phyloP scores from a whole-genome alignment of 495 filamentous ascomycete genomes.

The Recurvomyces mirabilis region DNA sequence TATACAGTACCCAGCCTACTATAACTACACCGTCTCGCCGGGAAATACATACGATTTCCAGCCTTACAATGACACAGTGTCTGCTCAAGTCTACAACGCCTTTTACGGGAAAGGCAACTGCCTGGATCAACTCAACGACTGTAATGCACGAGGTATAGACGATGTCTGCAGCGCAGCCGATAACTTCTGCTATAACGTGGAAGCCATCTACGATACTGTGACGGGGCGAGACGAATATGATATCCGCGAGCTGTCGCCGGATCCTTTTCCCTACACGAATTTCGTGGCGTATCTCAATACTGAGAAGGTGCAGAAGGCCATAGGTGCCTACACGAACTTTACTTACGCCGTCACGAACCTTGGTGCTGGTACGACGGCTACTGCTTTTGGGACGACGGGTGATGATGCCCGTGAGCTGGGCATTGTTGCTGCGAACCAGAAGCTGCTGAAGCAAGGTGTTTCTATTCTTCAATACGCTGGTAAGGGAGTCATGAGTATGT shows the following conservation, averaged over 20 bases:
- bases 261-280: conserved; percentile 18
- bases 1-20: conserved; percentile 51
- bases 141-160: conserved; percentile 35
- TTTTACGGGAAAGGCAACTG: conserved; percentile 52
- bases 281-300: conserved; percentile 15
- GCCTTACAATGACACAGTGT: conserved; percentile 23
- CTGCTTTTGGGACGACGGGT: not conserved
- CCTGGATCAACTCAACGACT: conserved; percentile 43
- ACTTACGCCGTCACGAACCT: conserved; percentile 8
- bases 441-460: conserved; percentile 40
- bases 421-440: conserved; percentile 37
- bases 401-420: not conserved
- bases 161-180: conserved; percentile 40
- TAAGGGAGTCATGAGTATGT: no score
- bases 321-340: conserved; percentile 28
- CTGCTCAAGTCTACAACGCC: conserved; percentile 43
- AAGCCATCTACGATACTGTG: conserved; percentile 41
- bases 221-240: conserved; percentile 49
- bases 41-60: conserved; percentile 50
- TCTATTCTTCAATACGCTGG: not conserved
- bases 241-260: conserved; percentile 43
- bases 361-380: not conserved
- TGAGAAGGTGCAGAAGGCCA: conserved; percentile 23
- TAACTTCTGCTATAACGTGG: conserved; percentile 45
- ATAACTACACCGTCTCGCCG: conserved; percentile 45